Conservation (phyloP, 2,329 filamentous ascomycete species). For the Alternaria postmessia region DNA sequence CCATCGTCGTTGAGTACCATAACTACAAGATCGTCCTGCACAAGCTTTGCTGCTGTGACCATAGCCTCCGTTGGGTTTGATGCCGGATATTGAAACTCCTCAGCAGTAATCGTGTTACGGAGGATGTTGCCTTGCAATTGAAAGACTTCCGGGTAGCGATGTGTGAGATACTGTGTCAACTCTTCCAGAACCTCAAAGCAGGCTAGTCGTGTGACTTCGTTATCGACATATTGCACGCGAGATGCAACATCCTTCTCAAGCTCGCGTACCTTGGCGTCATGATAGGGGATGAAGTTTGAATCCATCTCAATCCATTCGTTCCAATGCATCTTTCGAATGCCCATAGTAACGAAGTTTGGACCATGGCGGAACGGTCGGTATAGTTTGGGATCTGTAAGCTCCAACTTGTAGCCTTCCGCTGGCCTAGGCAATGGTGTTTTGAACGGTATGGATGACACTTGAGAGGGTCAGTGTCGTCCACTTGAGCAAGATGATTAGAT, state of each 20-base stretch:
- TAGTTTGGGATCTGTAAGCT: slow-evolving; percentile 1
- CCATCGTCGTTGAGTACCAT: slow-evolving; percentile 6
- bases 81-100: slow-evolving; percentile 1
- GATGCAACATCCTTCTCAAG: background rate
- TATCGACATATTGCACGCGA: background rate
- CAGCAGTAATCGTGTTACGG: background rate
- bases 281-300: slow-evolving; percentile 4
- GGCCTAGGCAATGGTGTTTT: background rate
- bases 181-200: slow-evolving; percentile 5
- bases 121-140: background rate
- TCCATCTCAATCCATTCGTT: slow-evolving; percentile 11
- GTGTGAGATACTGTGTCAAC: slow-evolving; percentile 7
- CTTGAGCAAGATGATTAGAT: background rate
- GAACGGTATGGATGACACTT: background rate
- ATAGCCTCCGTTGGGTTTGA: slow-evolving; percentile 2
- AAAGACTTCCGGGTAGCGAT: slow-evolving; percentile 6
- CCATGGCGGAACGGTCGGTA: slow-evolving; percentile 1
- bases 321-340: slow-evolving; percentile 5
- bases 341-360: background rate
- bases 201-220: background rate
- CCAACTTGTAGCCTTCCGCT: background rate
- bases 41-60: slow-evolving; percentile 4
- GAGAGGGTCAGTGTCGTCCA: background rate
- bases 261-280: slow-evolving; percentile 3
- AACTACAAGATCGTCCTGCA: slow-evolving; percentile 3